phyloP scores from a whole-genome alignment of 2,329 filamentous ascomycete species.

The Fusarium keratoplasticum region DNA sequence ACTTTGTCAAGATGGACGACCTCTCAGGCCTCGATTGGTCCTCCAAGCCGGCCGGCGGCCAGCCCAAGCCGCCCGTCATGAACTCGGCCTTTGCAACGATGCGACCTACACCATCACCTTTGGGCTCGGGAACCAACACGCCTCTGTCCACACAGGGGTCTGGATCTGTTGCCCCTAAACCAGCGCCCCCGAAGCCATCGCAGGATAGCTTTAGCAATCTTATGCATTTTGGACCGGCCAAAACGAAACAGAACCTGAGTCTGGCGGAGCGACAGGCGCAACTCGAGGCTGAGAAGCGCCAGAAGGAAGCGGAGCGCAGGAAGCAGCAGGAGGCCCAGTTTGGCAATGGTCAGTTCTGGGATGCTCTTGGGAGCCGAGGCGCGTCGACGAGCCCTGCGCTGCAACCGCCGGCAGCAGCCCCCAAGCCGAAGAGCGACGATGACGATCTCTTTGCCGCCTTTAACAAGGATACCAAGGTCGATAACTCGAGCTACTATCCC shows the following conservation, averaged over 20 bases:
- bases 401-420: conserved; percentile 33
- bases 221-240: conserved; percentile 68
- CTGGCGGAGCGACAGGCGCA: conserved; percentile 82
- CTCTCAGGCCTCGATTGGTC: conserved; percentile 72
- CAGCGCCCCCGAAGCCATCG: conserved; percentile 61
- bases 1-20: conserved; percentile 66
- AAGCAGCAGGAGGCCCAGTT: conserved; percentile 81
- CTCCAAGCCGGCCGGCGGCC: conserved; percentile 51
- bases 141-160: conserved; percentile 65
- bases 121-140: conserved; percentile 67
- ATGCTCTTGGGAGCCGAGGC: conserved; percentile 71
- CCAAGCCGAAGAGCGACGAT: conserved; percentile 55
- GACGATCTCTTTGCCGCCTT: conserved; percentile 77
- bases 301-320: conserved; percentile 79
- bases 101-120: conserved; percentile 67
- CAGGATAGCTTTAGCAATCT: conserved; percentile 84
- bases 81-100: conserved; percentile 62
- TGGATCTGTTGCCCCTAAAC: conserved; percentile 56
- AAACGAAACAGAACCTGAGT: conserved; percentile 76
- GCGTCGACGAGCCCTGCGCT: conserved; percentile 53
- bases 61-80: conserved; percentile 54
- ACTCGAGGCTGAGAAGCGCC: conserved; percentile 72
- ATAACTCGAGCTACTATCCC: conserved; percentile 74
- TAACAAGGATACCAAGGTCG: conserved; percentile 73
- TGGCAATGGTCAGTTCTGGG: conserved; percentile 81